Percentiles rank a stretch among this genome's conserved stretches.
These are phyloP conservation scores for Neopestalotiopsis sp. DNA, from an alignment of 2,329 filamentous ascomycete species.

Conservation along the genomic window DNA sequence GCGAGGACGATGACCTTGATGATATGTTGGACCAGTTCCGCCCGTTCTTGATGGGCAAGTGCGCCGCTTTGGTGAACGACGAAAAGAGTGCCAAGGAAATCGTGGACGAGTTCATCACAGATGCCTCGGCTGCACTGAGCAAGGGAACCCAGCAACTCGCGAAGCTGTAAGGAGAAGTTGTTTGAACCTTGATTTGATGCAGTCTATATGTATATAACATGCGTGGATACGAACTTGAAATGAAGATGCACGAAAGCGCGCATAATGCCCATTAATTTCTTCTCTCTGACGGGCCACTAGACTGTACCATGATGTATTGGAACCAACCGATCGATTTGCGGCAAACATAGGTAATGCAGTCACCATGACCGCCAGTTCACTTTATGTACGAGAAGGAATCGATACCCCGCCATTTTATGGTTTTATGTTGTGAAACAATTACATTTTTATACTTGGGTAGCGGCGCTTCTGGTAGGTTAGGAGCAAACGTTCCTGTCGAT, in stretches of 20 bases:
- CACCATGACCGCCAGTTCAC: too few relatives aligned
- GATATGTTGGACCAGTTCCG: constrained; percentile 80
- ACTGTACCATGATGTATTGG: too few relatives aligned
- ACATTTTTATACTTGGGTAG: background rate
- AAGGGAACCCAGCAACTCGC: constrained; percentile 71
- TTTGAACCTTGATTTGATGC: background rate
- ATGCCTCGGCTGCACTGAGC: constrained; percentile 75
- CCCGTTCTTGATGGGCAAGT: constrained; percentile 80
- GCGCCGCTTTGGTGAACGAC: constrained; percentile 90
- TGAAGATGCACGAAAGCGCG: background rate
- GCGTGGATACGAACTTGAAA: background rate
- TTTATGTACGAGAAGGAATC: background rate
- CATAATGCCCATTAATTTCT: background rate
- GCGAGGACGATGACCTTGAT: constrained; percentile 71
- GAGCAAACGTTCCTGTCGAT: constrained; percentile 19
- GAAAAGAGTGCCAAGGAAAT: constrained; percentile 90
- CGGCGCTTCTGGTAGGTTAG: constrained; percentile 2
- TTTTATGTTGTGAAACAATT: background rate
- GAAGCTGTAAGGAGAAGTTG: constrained; percentile 64
- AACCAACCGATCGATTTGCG: background rate
- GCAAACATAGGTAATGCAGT: background rate
- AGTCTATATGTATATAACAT: background rate
- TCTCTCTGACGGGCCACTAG: too few relatives aligned
- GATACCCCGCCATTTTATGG: background rate
- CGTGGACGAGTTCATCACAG: constrained; percentile 89